Evolutionary conservation across 768 basidiomycete species (phyloP).

Genomic region (Tulasnella sp.): DNA sequence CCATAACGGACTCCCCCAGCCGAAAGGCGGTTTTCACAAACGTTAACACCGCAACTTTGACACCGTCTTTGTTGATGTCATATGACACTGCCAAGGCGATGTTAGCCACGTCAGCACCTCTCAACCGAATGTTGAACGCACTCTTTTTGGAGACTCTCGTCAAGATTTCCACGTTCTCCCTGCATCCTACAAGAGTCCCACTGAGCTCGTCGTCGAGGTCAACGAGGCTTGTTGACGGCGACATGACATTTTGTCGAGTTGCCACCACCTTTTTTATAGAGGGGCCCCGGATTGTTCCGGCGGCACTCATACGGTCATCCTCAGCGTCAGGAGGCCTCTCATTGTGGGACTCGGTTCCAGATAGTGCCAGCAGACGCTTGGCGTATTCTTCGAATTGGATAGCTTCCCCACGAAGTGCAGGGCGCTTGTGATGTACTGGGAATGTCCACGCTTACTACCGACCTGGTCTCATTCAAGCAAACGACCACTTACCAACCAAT

Average conservation of each 20-base stretch:
- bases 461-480: background rate
- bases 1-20: slow-evolving; percentile 83
- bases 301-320: slow-evolving; percentile 1
- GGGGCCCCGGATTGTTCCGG: background rate
- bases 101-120: background rate
- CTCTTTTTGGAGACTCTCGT: slow-evolving; percentile 85
- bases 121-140: slow-evolving; percentile 27
- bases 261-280: background rate
- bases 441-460: background rate
- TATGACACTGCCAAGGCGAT: slow-evolving; percentile 55
- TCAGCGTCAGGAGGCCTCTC: background rate
- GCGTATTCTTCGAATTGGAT: slow-evolving; percentile 12
- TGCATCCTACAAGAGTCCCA: slow-evolving; percentile 39
- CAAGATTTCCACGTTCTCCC: slow-evolving; percentile 83
- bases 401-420: background rate
- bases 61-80: slow-evolving; percentile 88
- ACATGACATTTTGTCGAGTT: no score
- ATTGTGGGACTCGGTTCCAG: background rate
- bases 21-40: slow-evolving; percentile 86
- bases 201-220: slow-evolving; percentile 9
- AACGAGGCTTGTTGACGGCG: background rate
- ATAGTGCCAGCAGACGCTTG: background rate
- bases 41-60: slow-evolving; percentile 79
- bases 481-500: background rate
- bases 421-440: background rate